Evolutionary conservation across 2,329 filamentous ascomycete species (phyloP), one percentile per base, ranked within the genome.

Genomic region (Colletotrichum eleusines): DNA sequence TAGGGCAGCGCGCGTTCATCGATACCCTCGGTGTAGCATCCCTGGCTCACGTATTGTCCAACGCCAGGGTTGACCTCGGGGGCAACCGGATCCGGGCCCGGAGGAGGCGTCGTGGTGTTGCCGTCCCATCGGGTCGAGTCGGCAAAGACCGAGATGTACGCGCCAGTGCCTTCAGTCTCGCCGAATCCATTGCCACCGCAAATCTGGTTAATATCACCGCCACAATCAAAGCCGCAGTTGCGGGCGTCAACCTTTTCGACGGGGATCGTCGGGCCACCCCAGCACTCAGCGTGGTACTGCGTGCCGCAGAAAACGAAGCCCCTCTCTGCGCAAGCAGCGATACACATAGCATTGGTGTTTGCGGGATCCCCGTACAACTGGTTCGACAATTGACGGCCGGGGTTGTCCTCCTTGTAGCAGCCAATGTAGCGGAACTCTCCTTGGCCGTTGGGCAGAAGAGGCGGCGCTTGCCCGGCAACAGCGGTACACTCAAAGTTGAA

Each of bases 351-450:
- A 31, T 81, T 84, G 3, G 84, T 84, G 77, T 81, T 85, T 18
- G 76, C 77, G 12, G 76, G 70, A n/a, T 79, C 77, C n/a, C 79
- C 77, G 50, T 84, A 83, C 0, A 86, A 69, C 72, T 83, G 81
- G 3, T 72, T 78, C 1, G 82, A 75, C 1, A 90, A 79, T 74
- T 89, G 87, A 14, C 87, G 83, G 16, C 81, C 83, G 0, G 87
- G 87, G 54, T 87, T 88, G 70, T 87, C 87, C 73, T 90, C 88
- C 58, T 82, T 82, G 78, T 81, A 89, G 76, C 88, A 90, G 4
- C 87, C 87, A 1, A 82, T 74, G 67, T 89, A 89, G 14, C 83
- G 81, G 73, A 86, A 89, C n/a, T 80, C 76, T 8, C 84, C 85
- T 0, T 81, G 79, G 0, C 85, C 85, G 28, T 83, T 80, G 1